Evolutionary conservation across 1,139 yeast genomes (phyloP).

Genomic region (Saccharomyces hybrid): DNA sequence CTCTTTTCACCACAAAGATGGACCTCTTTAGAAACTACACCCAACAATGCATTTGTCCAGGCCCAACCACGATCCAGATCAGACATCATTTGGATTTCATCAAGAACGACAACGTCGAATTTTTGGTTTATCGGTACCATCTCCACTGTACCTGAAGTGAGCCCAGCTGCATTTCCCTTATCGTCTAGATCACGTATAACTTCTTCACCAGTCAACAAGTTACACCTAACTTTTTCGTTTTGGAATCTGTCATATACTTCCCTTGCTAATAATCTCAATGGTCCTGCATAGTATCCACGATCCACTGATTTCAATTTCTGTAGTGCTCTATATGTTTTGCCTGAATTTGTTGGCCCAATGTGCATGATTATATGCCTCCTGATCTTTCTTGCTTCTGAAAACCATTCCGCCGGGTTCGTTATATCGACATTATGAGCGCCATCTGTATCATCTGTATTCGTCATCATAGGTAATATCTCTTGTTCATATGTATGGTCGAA

Average conservation of each 20-base stretch:
- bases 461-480: constrained; percentile 21
- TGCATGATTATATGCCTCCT: constrained; percentile 77
- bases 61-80: constrained; percentile 81
- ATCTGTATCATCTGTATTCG: constrained; percentile 7
- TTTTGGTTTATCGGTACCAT: constrained; percentile 67
- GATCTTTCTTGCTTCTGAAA: constrained; percentile 75
- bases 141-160: constrained; percentile 87
- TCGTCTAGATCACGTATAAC: constrained; percentile 62
- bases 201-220: constrained; percentile 90
- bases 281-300: constrained; percentile 94
- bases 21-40: constrained; percentile 76
- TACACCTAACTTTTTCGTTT: constrained; percentile 59
- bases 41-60: constrained; percentile 88
- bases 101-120: constrained; percentile 84
- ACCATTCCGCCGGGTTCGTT: constrained; percentile 78
- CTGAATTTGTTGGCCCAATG: constrained; percentile 95
- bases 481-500: constrained; percentile 20
- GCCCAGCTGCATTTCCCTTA: constrained; percentile 59
- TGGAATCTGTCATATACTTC: constrained; percentile 82
- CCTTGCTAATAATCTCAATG: constrained; percentile 78
- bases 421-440: constrained; percentile 36
- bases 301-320: constrained; percentile 57
- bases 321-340: constrained; percentile 85
- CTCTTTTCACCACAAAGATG: constrained; percentile 93
- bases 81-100: constrained; percentile 92